Evolutionary conservation across 208 protist genomes (phyloP), one percentile per base, ranked within the genome.

Genomic region (Acanthamoeba culbertsoni): DNA sequence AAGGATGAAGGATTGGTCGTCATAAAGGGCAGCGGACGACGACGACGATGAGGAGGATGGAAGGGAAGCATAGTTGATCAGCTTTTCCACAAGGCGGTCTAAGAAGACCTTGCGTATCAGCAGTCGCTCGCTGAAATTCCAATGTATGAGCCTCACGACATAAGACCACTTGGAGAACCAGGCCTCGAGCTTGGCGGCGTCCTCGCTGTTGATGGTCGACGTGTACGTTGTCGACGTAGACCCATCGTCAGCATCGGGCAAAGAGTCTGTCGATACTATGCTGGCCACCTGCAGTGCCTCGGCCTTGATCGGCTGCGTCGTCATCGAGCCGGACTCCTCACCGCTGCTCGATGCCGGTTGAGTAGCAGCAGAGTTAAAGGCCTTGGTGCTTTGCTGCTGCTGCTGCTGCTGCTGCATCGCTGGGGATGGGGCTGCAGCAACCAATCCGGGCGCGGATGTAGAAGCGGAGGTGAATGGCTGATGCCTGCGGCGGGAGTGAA

Each of bases 71-170:
- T 75, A 75, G 63, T 4, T 75, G 33, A 23, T 40, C 8, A 86
- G 75, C 33, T 86, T 86, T 26, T 86, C 75, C 8, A 86, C 75
- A 14, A 86, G 75, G 4, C 75, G 40, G 40, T 86, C 75, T 8
- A 86, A n/a, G 6, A 86, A n/a, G 42, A 86, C 55, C 40, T 86
- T 86, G 12, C 75, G 75, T 8, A 35, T 20, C 26, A 86, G 75
- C 45, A 86, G n/a, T 59, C 46, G 75, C 40, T 86, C 45, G 45
- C 12, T 59, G 46, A 55, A 86, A 43, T 86, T 86, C 75, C 75
- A 86, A 28, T 86, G 37, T 10, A 86, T 86, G 45, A 86, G 75
- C 23, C 37, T 48, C 20, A 86, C 45, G 7, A 55, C n/a, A 43
- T 86, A 86, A 16, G 46, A 33, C 31, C 48, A 86, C 75, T 86